Evolutionary conservation across 129 eudicot species (phyloP), one percentile per base, ranked within the genome.

Genomic region (Flaveria ramosissima): DNA sequence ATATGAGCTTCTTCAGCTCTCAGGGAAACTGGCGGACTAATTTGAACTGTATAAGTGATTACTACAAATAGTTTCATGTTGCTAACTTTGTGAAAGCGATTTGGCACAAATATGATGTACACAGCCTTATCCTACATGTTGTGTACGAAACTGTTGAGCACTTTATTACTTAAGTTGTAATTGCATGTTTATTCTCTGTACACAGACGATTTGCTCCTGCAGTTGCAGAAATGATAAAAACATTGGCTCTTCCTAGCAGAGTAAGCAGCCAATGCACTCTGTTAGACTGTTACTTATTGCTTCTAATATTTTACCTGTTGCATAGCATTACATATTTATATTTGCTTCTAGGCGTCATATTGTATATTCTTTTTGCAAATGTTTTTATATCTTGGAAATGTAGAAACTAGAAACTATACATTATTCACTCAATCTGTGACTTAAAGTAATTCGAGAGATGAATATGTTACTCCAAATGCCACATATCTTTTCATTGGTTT

Each of bases 211-310:
- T 77, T 53, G 57, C 63, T 61, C 43, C 47, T 71, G 76, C 67
- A 20, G 65, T 73, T 76, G 64, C 2, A 68, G 66, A 65, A 80
- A 88, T 88, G 92, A 83, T 85, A 67, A 88, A 85, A 77, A 69
- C 80, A 72, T 81, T 80, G 36, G 81, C 80, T 63, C 55, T 81
- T 17, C 79, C 88, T 27, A 74, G 77, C 82, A 84, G 73, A 70
- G 88, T 86, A 84, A 74, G 86, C 82, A 69, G 17, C 57, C 42
- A 45, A 50, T 50, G 64, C 66, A 27, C 13, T 64, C 20, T 45
- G 23, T 3, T 27, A 27, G 32, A 27, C 32, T 27, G 5, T 62
- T 74, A 70, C 59, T 79, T 27, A 43, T 70, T 73, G 32, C 72
- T 47, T 80, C 10, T 9, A 41, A 27, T 51, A 64, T 47, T 8